Evolutionary conservation across 2,329 filamentous ascomycete genomes (phyloP).

Genomic region (Aureobasidium sp.): DNA sequence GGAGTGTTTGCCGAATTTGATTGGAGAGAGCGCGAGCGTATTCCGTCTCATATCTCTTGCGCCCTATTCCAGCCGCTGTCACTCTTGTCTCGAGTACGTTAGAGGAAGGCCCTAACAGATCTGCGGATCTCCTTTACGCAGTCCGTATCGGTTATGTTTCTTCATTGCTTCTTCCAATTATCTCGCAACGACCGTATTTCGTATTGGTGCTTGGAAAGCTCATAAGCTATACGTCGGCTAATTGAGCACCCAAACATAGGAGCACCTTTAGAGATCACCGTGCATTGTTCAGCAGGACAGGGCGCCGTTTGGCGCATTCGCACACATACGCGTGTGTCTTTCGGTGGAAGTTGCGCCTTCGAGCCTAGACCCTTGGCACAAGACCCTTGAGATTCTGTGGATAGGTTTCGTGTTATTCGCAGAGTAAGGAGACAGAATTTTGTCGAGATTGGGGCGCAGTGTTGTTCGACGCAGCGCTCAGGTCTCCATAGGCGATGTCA

Average conservation of each 20-base stretch:
- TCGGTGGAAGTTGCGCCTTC: conserved; percentile 1
- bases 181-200: neutral
- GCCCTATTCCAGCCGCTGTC: neutral
- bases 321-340: neutral
- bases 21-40: neutral
- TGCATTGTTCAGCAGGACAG: neutral
- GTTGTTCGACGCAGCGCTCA: neutral
- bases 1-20: neutral
- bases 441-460: conserved; percentile 3
- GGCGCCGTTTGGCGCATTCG: neutral
- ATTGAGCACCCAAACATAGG: neutral
- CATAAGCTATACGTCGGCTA: neutral
- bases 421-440: neutral
- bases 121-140: neutral
- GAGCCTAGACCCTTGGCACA: neutral
- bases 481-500: conserved; percentile 1
- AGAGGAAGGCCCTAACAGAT: neutral
- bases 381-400: neutral
- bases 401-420: neutral
- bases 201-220: neutral
- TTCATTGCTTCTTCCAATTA: neutral
- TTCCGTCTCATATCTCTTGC: neutral
- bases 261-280: neutral
- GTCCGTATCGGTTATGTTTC: neutral
- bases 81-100: neutral